Conservation (phyloP, 2,329 filamentous ascomycete genomes). For the Keithomyces neogunnii region DNA sequence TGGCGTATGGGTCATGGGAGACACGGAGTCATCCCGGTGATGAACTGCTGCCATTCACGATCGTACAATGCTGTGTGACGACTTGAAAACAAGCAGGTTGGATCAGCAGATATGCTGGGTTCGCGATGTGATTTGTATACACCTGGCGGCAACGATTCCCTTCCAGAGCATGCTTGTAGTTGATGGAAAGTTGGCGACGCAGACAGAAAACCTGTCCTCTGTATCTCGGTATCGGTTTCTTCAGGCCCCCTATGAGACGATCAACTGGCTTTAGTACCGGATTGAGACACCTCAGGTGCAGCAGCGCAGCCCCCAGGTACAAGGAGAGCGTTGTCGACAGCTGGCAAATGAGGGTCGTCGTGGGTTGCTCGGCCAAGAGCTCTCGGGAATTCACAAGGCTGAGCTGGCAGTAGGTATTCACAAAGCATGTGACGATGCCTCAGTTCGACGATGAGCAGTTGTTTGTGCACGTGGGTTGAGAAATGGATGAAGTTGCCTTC, state of each 20-base stretch:
- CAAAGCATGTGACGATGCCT: background rate
- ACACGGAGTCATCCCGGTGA: conserved; percentile 10
- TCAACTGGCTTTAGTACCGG: too few species aligned
- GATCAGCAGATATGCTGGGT: background rate
- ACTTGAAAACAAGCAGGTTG: background rate
- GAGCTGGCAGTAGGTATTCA: background rate
- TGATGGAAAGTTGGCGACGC: background rate
- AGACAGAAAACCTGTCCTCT: too few species aligned
- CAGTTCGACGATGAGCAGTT: background rate
- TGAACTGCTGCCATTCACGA: conserved; percentile 1
- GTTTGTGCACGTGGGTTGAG: conserved; percentile 1
- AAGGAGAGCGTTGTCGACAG: background rate
- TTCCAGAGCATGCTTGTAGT: background rate
- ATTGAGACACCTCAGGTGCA: too few species aligned
- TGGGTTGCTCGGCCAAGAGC: too few species aligned
- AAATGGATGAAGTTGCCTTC: background rate
- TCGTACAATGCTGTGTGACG: background rate
- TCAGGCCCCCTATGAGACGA: too few species aligned
- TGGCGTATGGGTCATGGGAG: conserved; percentile 11
- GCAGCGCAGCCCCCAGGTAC: too few species aligned
- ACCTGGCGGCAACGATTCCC: background rate
- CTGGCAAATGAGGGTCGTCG: background rate
- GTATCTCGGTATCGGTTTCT: too few species aligned
- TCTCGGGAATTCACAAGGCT: too few species aligned
- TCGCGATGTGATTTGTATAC: background rate